phyloP scores from a whole-genome alignment of 1,139 yeast species.

The Yamadazyma triangularis region DNA sequence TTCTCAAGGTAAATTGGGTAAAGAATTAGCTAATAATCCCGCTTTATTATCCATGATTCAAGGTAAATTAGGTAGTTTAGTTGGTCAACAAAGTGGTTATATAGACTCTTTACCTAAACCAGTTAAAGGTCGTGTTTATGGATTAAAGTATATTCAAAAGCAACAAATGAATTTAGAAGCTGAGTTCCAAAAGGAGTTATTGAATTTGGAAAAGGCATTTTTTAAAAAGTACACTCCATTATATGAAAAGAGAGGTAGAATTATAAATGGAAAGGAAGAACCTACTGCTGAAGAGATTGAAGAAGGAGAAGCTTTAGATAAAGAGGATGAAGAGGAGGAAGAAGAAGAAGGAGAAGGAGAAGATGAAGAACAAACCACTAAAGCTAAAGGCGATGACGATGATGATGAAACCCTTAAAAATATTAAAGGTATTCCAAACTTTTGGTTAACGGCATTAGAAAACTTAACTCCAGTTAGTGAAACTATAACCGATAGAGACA shows the following conservation, averaged over 20 bases:
- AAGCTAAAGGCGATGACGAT: no score
- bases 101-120: conserved; percentile 70
- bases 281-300: conserved; percentile 77
- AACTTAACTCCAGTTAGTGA: conserved; percentile 80
- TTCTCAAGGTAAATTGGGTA: conserved; percentile 24
- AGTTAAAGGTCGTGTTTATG: conserved; percentile 74
- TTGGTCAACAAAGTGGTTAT: conserved; percentile 86
- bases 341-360: conserved; percentile 29
- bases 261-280: conserved; percentile 68
- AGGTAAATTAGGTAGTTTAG: conserved; percentile 79
- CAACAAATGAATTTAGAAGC: conserved; percentile 82
- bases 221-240: conserved; percentile 72
- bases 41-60: conserved; percentile 81
- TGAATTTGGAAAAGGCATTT: conserved; percentile 81
- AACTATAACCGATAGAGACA: conserved; percentile 85
- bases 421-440: conserved; percentile 78
- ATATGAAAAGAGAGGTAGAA: conserved; percentile 66
- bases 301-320: conserved; percentile 66
- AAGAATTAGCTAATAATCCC: conserved; percentile 66
- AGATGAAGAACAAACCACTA: conserved; percentile 39
- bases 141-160: conserved; percentile 80
- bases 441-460: conserved; percentile 95
- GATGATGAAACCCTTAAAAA: conserved; percentile 39
- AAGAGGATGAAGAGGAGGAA: conserved; percentile 42
- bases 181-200: conserved; percentile 84